phyloP scores from a whole-genome alignment of 257 asterid genomes.

The Solanum bulbocastanum region DNA sequence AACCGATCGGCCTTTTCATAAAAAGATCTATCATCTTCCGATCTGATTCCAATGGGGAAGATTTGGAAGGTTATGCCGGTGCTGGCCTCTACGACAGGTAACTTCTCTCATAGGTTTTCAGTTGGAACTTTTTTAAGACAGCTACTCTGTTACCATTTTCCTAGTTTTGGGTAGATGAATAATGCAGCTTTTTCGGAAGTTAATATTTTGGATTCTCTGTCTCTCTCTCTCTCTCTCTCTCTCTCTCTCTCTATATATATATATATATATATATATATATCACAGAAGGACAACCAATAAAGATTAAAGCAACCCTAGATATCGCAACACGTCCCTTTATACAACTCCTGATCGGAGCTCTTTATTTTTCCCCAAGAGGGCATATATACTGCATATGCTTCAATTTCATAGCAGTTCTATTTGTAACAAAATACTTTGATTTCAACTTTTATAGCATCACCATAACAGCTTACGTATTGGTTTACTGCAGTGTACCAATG shows the following conservation, averaged over 20 bases:
- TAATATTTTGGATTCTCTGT: background rate
- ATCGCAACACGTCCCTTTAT: background rate
- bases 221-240: no score
- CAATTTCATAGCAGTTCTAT: background rate
- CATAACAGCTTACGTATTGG: background rate
- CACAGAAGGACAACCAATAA: background rate
- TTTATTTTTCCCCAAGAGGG: background rate
- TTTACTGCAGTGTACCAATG: slow-evolving; percentile 78
- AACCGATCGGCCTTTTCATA: slow-evolving; percentile 89
- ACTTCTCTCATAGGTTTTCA: background rate
- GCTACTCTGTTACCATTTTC: background rate
- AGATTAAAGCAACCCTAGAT: background rate
- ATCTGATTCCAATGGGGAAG: slow-evolving; percentile 98
- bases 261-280: background rate
- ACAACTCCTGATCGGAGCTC: background rate
- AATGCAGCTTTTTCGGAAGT: background rate
- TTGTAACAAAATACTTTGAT: background rate
- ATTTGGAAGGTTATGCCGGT: slow-evolving; percentile 97
- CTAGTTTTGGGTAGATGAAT: background rate
- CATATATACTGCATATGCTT: background rate
- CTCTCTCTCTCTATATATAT: no score
- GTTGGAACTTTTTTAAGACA: background rate
- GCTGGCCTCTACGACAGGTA: slow-evolving; percentile 99
- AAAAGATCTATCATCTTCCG: slow-evolving; percentile 78
- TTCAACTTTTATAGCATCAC: background rate